A percentile compares a stretch with the other conserved stretches of the same genome.
Evolutionary conservation across 179 eudicot species (phyloP).

Genomic region (Spinacia oleracea): DNA sequence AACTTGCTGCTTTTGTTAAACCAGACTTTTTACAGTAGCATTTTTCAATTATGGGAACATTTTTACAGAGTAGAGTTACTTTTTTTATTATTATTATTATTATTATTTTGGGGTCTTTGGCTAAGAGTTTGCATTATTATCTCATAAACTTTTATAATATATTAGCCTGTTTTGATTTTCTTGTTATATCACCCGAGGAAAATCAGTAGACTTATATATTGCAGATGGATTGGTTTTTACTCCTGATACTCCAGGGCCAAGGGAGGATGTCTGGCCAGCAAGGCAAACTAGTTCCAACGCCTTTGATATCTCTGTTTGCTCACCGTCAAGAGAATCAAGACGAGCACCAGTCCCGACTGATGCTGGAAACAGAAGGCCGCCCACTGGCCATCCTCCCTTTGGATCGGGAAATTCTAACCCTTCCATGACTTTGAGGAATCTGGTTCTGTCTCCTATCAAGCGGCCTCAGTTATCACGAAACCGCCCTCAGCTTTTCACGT

Average conservation of each 20-base stretch:
- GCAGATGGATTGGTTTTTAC: slow-evolving; percentile 86
- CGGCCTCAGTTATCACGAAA: slow-evolving; percentile 82
- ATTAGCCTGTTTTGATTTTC: neutral
- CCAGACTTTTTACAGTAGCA: neutral
- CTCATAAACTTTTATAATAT: neutral
- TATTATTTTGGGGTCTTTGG: neutral
- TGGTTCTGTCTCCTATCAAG: slow-evolving; percentile 81
- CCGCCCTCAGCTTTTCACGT: slow-evolving; percentile 80
- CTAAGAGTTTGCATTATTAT: neutral
- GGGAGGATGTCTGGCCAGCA: slow-evolving; percentile 81
- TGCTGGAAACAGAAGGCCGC: slow-evolving; percentile 58
- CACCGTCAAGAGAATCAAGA: slow-evolving; percentile 59
- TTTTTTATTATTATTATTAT: neutral
- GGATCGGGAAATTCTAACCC: slow-evolving; percentile 69
- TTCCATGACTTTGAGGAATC: slow-evolving; percentile 72
- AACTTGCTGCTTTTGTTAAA: neutral
- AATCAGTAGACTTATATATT: slow-evolving; percentile 72
- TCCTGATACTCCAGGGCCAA: slow-evolving; percentile 98
- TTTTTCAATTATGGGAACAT: neutral
- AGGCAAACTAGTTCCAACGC: slow-evolving; percentile 68
- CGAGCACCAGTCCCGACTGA: slow-evolving; percentile 47
- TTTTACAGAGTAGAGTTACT: too few species aligned
- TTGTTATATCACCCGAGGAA: slow-evolving; percentile 37
- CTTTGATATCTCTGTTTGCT: slow-evolving; percentile 61
- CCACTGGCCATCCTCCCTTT: slow-evolving; percentile 45